phyloP scores from a whole-genome alignment of 1,139 yeast genomes.

The Lodderomyces beijingensis region DNA sequence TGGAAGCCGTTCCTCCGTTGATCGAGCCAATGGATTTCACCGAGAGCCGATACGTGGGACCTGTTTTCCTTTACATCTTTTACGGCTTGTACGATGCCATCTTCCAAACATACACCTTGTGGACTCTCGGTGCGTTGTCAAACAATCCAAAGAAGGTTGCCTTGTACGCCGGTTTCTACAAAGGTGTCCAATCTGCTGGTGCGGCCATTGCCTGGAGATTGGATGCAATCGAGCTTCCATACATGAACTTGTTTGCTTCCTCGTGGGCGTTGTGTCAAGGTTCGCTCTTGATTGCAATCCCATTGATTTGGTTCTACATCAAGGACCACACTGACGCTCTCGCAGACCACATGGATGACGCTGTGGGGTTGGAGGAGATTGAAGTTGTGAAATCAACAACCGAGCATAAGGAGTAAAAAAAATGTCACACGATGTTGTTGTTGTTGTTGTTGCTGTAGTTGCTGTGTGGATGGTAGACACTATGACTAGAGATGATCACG shows the following conservation, averaged over 20 bases:
- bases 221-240: slow-evolving; percentile 42
- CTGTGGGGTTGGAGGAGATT: slow-evolving; percentile 25
- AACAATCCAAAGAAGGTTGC: slow-evolving; percentile 55
- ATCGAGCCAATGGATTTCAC: slow-evolving; percentile 40
- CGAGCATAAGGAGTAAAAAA: slow-evolving; percentile 11
- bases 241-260: slow-evolving; percentile 44
- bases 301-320: slow-evolving; percentile 38
- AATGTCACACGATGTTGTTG: too few relatives aligned
- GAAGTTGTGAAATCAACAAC: slow-evolving; percentile 18
- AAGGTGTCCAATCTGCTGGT: slow-evolving; percentile 62
- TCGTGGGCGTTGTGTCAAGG: slow-evolving; percentile 57
- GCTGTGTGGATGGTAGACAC: not conserved
- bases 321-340: slow-evolving; percentile 42
- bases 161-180: slow-evolving; percentile 58
- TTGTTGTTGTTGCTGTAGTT: not conserved
- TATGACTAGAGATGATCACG: too few relatives aligned
- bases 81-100: slow-evolving; percentile 57
- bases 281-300: slow-evolving; percentile 39
- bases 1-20: slow-evolving; percentile 14
- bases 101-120: slow-evolving; percentile 53
- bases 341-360: slow-evolving; percentile 30
- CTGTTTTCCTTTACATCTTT: slow-evolving; percentile 57
- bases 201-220: slow-evolving; percentile 61
- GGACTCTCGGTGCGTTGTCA: slow-evolving; percentile 56
- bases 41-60: slow-evolving; percentile 47